Conservation (phyloP, 352 stramenopile species). For the Pythium scleroteichum region DNA sequence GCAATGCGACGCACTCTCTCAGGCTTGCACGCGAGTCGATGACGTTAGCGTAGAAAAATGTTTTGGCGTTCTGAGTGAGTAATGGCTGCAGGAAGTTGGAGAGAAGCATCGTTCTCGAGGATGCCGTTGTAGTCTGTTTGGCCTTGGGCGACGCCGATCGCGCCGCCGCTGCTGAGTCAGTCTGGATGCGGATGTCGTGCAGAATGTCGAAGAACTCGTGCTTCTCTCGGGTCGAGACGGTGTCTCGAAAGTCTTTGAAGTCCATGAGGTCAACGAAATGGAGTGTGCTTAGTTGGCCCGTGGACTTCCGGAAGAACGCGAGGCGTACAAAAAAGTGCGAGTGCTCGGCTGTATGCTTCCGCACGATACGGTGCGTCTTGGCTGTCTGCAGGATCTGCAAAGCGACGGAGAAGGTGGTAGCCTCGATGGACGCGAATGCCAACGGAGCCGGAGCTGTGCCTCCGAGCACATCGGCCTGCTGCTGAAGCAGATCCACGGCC, state of each 20-base stretch:
- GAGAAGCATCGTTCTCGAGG: constrained; percentile 28
- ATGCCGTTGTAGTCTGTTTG: neutral
- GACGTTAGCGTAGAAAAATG: constrained; percentile 67
- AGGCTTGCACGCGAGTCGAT: constrained; percentile 70
- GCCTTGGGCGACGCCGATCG: neutral
- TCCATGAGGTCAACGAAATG: constrained; percentile 68
- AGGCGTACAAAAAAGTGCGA: constrained; percentile 73
- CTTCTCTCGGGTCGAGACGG: constrained; percentile 49
- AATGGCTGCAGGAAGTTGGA: constrained; percentile 69
- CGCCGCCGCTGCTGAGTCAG: constrained; percentile 13
- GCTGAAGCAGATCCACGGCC: constrained; percentile 53
- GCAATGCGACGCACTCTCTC: constrained; percentile 57
- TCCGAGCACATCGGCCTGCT: neutral
- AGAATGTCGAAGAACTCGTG: constrained; percentile 62
- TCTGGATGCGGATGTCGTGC: constrained; percentile 35
- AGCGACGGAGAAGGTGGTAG: constrained; percentile 39
- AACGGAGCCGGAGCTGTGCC: constrained; percentile 18
- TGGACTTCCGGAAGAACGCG: constrained; percentile 46
- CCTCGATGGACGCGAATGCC: constrained; percentile 59
- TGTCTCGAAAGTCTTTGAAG: constrained; percentile 51
- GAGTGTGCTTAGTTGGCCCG: constrained; percentile 63
- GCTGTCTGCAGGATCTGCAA: constrained; percentile 62
- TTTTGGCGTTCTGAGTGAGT: constrained; percentile 58
- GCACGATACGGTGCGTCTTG: constrained; percentile 75
- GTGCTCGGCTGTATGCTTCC: constrained; percentile 62